Conservation (phyloP, 2,329 filamentous ascomycete species). For the Arthroderma sp. region DNA sequence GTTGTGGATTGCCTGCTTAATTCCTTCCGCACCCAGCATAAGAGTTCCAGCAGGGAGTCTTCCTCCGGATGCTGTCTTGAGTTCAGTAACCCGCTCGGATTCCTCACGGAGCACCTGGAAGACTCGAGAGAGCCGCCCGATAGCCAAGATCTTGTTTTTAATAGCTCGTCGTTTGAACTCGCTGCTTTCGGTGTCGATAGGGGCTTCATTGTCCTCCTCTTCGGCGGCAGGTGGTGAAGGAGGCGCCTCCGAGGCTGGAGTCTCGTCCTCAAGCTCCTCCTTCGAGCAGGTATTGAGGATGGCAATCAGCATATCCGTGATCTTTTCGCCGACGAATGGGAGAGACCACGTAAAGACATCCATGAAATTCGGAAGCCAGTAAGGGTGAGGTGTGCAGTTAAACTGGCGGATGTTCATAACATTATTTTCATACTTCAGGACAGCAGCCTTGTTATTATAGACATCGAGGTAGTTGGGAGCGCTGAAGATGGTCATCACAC, state of each 20-base stretch:
- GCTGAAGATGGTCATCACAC: constrained; percentile 99
- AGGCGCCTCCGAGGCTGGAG: constrained; percentile 56
- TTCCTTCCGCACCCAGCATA: constrained; percentile 95
- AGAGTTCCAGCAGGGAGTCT: constrained; percentile 87
- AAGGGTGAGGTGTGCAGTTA: constrained; percentile 97
- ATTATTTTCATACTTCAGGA: constrained; percentile 99
- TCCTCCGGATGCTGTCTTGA: constrained; percentile 92
- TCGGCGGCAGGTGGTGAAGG: constrained; percentile 55
- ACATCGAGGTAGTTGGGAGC: constrained; percentile 98
- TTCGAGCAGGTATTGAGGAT: constrained; percentile 99
- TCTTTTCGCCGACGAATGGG: constrained; percentile 96
- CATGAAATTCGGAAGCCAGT: constrained; percentile 99
- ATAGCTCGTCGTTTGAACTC: constrained; percentile 93
- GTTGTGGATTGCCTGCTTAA: constrained; percentile 93
- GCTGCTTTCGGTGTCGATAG: constrained; percentile 64
- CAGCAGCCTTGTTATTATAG: constrained; percentile 99
- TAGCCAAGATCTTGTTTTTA: constrained; percentile 99
- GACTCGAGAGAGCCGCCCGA: constrained; percentile 87
- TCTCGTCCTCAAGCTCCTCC: constrained; percentile 87
- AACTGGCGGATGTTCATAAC: constrained; percentile 99
- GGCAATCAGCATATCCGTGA: constrained; percentile 97
- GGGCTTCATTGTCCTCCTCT: constrained; percentile 13
- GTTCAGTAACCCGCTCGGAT: constrained; percentile 88
- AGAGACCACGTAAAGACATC: constrained; percentile 99
- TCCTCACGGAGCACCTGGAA: constrained; percentile 98